Percentiles rank a stretch among this genome's conserved stretches.
These are phyloP conservation scores for Besnoitia besnoiti DNA, from an alignment of 169 alveolate species.

Conservation along the genomic window DNA sequence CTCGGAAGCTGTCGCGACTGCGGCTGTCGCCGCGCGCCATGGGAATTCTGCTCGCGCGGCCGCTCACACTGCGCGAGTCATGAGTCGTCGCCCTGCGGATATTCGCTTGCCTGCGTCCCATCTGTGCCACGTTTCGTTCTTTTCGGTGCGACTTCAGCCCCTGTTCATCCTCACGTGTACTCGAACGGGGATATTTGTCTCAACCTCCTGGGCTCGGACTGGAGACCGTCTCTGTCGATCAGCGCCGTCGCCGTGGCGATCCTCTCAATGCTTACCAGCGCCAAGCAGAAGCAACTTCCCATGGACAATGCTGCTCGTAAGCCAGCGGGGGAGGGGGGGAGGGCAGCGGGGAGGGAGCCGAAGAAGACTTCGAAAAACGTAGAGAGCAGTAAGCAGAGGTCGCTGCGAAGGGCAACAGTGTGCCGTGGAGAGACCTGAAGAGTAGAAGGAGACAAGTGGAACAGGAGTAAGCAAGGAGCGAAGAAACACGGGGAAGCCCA, in stretches of 20 bases:
- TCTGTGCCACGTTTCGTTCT: neutral
- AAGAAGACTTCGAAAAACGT: neutral
- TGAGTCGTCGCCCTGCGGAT: no score
- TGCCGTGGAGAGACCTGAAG: no score
- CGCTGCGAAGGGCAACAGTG: no score
- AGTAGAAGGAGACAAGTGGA: neutral
- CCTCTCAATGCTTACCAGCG: constrained; percentile 78
- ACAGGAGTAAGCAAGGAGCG: neutral
- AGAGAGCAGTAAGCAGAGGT: neutral
- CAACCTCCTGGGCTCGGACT: constrained; percentile 83
- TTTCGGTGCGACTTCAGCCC: constrained; percentile 73
- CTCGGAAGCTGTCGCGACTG: no score
- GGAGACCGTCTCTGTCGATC: constrained; percentile 83
- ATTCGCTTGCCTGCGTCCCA: no score
- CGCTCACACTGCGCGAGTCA: no score
- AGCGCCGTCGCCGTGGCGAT: constrained; percentile 81
- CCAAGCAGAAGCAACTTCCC: constrained; percentile 39
- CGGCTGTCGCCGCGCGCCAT: no score
- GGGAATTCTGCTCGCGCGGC: no score
- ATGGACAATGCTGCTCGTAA: constrained; percentile 25
- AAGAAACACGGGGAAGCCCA: no score
- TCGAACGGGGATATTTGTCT: constrained; percentile 87
- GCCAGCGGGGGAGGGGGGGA: neutral
- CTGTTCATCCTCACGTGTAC: constrained; percentile 85
- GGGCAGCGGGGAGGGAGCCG: neutral